phyloP scores from a whole-genome alignment of 2,329 filamentous ascomycete species.

The Apiospora sp. region DNA sequence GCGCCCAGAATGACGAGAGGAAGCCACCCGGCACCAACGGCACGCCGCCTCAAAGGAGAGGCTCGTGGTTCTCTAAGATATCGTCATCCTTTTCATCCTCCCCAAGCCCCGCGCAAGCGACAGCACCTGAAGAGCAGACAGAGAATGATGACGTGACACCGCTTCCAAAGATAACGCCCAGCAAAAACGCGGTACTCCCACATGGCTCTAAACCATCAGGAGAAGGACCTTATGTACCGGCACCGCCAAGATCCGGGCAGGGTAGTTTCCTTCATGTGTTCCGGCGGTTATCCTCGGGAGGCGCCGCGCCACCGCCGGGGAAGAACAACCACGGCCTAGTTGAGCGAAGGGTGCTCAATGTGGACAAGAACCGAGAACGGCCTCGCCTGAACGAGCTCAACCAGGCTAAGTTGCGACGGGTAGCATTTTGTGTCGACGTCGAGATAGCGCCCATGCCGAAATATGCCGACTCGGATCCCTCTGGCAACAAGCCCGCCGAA shows the following conservation, averaged over 20 bases:
- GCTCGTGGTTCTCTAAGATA: slow-evolving; percentile 93
- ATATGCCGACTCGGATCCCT: slow-evolving; percentile 70
- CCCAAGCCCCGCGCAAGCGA: slow-evolving; percentile 41
- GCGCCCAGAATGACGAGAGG: slow-evolving; percentile 44
- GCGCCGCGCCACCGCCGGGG: slow-evolving; percentile 56
- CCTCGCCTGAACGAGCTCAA: slow-evolving; percentile 83
- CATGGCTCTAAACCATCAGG: slow-evolving; percentile 64
- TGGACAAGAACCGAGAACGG: slow-evolving; percentile 80
- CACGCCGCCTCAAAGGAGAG: slow-evolving; percentile 62
- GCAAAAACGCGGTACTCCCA: slow-evolving; percentile 66
- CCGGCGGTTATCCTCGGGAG: slow-evolving; percentile 76
- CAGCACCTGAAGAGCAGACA: slow-evolving; percentile 22
- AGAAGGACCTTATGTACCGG: slow-evolving; percentile 74
- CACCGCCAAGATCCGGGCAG: slow-evolving; percentile 73
- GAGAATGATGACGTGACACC: slow-evolving; percentile 49
- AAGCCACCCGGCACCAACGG: slow-evolving; percentile 39
- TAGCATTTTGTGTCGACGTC: slow-evolving; percentile 96
- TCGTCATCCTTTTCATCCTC: slow-evolving; percentile 88
- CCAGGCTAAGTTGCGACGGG: slow-evolving; percentile 80
- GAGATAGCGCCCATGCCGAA: slow-evolving; percentile 91
- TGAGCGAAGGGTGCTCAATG: slow-evolving; percentile 82
- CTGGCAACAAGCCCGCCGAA: slow-evolving; percentile 57
- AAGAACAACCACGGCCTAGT: slow-evolving; percentile 74
- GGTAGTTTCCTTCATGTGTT: slow-evolving; percentile 84
- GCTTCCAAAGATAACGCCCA: slow-evolving; percentile 57